These are phyloP conservation scores for Cercospora berteroae DNA, from an alignment of 2,329 filamentous ascomycete genomes.

Conservation along the genomic window DNA sequence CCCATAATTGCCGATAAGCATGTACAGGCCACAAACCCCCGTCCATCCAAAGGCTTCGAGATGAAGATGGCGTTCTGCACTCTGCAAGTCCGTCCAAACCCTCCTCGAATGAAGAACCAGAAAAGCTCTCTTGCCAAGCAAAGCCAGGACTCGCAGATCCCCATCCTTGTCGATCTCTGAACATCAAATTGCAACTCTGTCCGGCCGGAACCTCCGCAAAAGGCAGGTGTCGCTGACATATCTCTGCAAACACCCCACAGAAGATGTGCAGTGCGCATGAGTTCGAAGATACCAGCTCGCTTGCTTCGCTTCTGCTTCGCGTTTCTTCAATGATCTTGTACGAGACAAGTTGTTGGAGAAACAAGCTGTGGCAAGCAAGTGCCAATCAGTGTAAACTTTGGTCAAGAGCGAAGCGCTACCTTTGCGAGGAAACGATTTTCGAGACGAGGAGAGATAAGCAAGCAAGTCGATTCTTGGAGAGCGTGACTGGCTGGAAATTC, in stretches of 20 bases:
- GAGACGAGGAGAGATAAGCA: not conserved
- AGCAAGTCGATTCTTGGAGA: not conserved
- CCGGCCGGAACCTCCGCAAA: slow-evolving; percentile 9
- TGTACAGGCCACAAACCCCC: not conserved
- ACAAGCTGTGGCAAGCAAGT: not conserved
- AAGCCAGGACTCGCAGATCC: not conserved
- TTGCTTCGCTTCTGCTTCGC: not conserved
- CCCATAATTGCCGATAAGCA: not conserved
- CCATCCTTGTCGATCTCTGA: slow-evolving; percentile 12
- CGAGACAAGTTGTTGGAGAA: not conserved
- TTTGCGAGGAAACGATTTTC: not conserved
- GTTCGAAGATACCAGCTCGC: not conserved
- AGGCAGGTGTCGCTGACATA: slow-evolving; percentile 14
- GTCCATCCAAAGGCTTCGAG: not conserved
- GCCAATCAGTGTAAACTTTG: not conserved
- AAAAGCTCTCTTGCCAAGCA: slow-evolving; percentile 1
- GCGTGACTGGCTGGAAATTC: not conserved
- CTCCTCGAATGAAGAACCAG: slow-evolving; percentile 6
- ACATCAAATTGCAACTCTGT: slow-evolving; percentile 15
- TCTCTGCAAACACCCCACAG: not conserved
- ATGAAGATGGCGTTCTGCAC: not conserved
- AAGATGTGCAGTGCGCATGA: not conserved
- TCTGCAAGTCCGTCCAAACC: not conserved
- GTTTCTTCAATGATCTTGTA: not conserved
- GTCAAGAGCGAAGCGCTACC: not conserved